phyloP scores from a whole-genome alignment of 306 rosid species.

The Quercus bicolor region DNA sequence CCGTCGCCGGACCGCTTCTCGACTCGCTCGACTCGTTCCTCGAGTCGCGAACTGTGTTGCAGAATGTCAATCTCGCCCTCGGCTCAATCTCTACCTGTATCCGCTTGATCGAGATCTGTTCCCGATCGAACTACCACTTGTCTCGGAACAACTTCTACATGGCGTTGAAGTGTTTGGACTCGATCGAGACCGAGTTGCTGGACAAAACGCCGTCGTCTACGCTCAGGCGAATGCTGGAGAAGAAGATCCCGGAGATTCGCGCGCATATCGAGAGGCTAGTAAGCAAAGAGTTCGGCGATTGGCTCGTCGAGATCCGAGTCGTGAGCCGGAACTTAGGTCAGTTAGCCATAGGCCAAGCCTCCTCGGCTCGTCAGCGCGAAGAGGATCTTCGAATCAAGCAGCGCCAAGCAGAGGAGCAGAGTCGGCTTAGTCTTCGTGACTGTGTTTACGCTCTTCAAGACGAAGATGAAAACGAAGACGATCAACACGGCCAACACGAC shows the following conservation, averaged over 20 bases:
- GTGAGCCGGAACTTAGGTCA: conserved; percentile 91
- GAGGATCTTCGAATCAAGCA: conserved; percentile 97
- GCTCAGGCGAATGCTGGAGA: conserved; percentile 83
- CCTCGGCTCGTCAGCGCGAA: conserved; percentile 92
- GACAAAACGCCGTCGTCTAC: conserved; percentile 72
- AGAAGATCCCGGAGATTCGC: conserved; percentile 93
- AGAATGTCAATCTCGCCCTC: conserved; percentile 73
- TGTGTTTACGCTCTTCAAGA: conserved; percentile 87
- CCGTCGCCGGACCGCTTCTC: conserved; percentile 76
- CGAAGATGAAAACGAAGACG: conserved; percentile 62
- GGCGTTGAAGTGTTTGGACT: conserved; percentile 81
- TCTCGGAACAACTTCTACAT: conserved; percentile 68
- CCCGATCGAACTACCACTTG: conserved; percentile 78
- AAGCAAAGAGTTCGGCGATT: conserved; percentile 86
- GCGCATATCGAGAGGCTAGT: conserved; percentile 82
- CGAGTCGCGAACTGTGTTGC: conserved; percentile 73
- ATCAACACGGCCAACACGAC: background rate
- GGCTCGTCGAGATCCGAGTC: conserved; percentile 98
- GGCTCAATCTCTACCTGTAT: conserved; percentile 51
- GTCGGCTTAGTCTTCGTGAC: conserved; percentile 88
- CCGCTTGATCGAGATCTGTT: conserved; percentile 64
- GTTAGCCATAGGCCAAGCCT: conserved; percentile 88
- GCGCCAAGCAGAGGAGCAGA: conserved; percentile 99
- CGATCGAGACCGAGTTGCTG: conserved; percentile 62
- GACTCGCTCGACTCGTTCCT: conserved; percentile 80